Base-by-base conservation (phyloP, 2,329 filamentous ascomycete genomes). In the Cyphellophora europaea region DNA sequence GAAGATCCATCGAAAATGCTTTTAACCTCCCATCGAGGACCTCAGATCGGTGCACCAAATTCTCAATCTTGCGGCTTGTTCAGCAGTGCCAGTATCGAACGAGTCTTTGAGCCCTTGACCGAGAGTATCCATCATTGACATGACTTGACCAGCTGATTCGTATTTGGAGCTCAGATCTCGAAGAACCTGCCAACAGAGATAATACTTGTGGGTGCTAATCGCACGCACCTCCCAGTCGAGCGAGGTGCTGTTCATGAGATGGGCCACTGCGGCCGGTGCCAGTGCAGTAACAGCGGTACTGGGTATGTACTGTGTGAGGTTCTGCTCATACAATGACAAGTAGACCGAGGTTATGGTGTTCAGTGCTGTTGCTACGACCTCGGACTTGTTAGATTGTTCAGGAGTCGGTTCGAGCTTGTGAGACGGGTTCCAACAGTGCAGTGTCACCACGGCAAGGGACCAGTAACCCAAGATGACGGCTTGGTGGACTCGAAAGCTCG, bases 161-260 rank as follows among this genome's bases (percentile, higher is more conserved):
- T 44, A 44, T 6, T 23, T 18, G 17, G 38, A 18, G 27, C 32
- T 27, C 15, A 44, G 32, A 14, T 44, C 30, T 10, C 36, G 38
- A 18, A 44, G 30, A 23, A 44, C 38, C 6, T 35, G 35, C 41
- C 41, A 44, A 13, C 41, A 44, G n/a, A 38, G 33, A 25, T 44
- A 44, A 29, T 41, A 44, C 12, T 30, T 33, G 18, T 44, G 41
- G 12, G 37, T 36, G 23, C 41, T 41, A 3, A 25, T 32, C 19
- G 41, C 23, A 25, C 41, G 32, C 11, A 44, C 27, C 6, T 15
- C 15, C 11, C 23, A 17, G n/a, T 25, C 17, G 11, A 33, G 32
- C 2, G 41, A 44, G 33, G 37, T 44, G 28, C 38, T 44, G 29
- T 39, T 35, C 15, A 41, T 27, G 15, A 44, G 27, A 27, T 44